Conservation (phyloP, 768 basidiomycete genomes). For the Exsudoporus frostii region DNA sequence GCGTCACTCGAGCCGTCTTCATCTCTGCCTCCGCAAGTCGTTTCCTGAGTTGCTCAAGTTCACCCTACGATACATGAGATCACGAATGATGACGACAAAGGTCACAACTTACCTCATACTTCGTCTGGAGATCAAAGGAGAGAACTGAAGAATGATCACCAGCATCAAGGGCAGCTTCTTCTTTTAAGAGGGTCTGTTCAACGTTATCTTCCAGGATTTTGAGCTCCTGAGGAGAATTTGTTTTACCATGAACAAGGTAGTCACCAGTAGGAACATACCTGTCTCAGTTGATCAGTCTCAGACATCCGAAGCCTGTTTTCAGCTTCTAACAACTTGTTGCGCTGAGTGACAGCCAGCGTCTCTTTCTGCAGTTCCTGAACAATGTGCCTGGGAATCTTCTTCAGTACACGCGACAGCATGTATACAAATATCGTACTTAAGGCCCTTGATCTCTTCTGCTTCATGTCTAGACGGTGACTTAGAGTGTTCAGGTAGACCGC, state of each 20-base stretch:
- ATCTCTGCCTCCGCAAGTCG: constrained; percentile 67
- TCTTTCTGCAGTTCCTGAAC: constrained; percentile 88
- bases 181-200: constrained; percentile 53
- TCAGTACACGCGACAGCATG: background rate
- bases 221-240: constrained; percentile 52
- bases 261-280: constrained; percentile 40
- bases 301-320: constrained; percentile 70
- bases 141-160: constrained; percentile 15
- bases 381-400: constrained; percentile 56
- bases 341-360: constrained; percentile 56
- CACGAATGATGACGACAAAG: background rate
- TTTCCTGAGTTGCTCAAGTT: constrained; percentile 69
- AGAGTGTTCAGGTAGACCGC: constrained; percentile 31
- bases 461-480: constrained; percentile 50
- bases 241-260: background rate
- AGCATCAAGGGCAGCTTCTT: constrained; percentile 41
- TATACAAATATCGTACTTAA: constrained; percentile 52
- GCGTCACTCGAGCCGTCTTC: constrained; percentile 65
- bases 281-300: constrained; percentile 60
- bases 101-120: constrained; percentile 48
- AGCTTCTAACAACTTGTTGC: constrained; percentile 67
- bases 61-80: constrained; percentile 39
- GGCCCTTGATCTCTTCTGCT: constrained; percentile 67
- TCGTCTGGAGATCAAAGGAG: constrained; percentile 39
- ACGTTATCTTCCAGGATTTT: constrained; percentile 73